Conservation (phyloP, 139 green algal species). For the Trebouxia sp. region DNA sequence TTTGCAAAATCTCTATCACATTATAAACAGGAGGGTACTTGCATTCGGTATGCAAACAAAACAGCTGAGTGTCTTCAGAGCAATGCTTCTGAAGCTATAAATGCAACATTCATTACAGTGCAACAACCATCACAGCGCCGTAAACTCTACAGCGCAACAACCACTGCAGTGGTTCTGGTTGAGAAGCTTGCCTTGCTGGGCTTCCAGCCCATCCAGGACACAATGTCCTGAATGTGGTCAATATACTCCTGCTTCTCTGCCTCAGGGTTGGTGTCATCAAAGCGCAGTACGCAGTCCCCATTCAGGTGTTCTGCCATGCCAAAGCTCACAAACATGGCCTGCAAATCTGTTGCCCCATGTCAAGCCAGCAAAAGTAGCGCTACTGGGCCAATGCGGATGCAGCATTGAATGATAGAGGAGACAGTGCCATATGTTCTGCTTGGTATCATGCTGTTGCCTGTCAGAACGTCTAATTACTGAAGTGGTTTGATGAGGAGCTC, state of each 20-base stretch:
- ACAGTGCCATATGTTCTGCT: not conserved
- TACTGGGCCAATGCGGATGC: not conserved
- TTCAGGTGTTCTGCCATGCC: conserved; percentile 84
- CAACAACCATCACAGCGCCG: too few species aligned
- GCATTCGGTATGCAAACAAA: too few species aligned
- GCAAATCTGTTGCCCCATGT: too few species aligned
- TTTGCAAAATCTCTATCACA: too few species aligned
- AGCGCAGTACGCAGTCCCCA: conserved; percentile 92
- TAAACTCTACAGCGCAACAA: too few species aligned
- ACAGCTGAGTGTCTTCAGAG: too few species aligned
- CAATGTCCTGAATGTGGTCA: conserved; percentile 96
- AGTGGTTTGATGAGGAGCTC: too few species aligned
- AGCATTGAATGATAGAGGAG: not conserved
- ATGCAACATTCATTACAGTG: too few species aligned
- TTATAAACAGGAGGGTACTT: too few species aligned
- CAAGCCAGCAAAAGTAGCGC: too few species aligned
- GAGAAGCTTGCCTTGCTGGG: conserved; percentile 71
- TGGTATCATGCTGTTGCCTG: too few species aligned
- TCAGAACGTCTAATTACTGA: too few species aligned
- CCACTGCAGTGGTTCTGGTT: not conserved
- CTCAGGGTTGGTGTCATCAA: conserved; percentile 98
- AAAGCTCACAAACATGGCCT: conserved; percentile 99
- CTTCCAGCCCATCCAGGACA: conserved; percentile 93
- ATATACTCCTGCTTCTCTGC: conserved; percentile 99
- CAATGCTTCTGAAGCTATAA: not conserved